These are phyloP conservation scores for Rhododendron molle DNA, from an alignment of 148 eudicot genomes.

Conservation along the genomic window DNA sequence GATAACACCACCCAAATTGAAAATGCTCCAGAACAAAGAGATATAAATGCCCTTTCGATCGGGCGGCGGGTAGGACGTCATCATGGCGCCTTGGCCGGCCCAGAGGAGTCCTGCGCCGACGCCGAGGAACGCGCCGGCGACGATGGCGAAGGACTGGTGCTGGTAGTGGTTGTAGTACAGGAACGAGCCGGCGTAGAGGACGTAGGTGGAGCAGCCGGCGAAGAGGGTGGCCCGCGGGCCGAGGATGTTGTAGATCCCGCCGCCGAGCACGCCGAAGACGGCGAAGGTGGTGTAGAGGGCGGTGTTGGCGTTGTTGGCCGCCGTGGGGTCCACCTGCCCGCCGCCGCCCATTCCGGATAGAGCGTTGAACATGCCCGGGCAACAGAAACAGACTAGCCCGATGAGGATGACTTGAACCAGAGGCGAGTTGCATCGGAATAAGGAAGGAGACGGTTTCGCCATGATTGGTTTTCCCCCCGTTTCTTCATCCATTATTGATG, in stretches of 20 bases:
- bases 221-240: constrained; percentile 74
- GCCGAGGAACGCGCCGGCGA: constrained; percentile 72
- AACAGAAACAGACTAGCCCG: constrained; percentile 89
- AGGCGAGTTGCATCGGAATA: constrained; percentile 75
- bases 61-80: constrained; percentile 80
- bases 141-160: constrained; percentile 55
- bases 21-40: constrained; percentile 81
- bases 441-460: constrained; percentile 11
- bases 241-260: constrained; percentile 83
- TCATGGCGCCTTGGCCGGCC: constrained; percentile 95
- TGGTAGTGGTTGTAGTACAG: constrained; percentile 70
- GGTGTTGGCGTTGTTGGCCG: constrained; percentile 90
- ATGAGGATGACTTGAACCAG: constrained; percentile 61
- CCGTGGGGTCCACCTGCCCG: constrained; percentile 88
- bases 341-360: constrained; percentile 96
- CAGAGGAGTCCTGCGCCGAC: constrained; percentile 90
- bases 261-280: constrained; percentile 78
- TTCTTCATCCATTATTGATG: constrained; percentile 25
- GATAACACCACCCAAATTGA: constrained; percentile 89
- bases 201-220: constrained; percentile 72
- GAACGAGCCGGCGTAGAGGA: constrained; percentile 76
- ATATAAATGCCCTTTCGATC: constrained; percentile 72
- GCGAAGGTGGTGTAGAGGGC: constrained; percentile 90
- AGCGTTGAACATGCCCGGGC: constrained; percentile 97
- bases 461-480: neutral